These are phyloP conservation scores for Barnettozyma populi DNA, from an alignment of 805 yeast genomes.

Conservation along the genomic window DNA sequence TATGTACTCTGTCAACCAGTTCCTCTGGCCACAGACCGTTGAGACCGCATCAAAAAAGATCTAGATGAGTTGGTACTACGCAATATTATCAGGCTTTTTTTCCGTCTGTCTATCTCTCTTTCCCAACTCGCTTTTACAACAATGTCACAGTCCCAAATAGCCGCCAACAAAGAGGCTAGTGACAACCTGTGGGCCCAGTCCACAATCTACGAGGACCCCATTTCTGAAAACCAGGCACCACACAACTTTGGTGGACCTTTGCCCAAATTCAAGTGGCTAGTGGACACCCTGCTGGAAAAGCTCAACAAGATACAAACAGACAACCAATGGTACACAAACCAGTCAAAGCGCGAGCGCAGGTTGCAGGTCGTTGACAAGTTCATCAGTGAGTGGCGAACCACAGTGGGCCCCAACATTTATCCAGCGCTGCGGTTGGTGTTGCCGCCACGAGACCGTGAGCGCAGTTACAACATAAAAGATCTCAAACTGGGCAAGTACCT, in stretches of 20 bases:
- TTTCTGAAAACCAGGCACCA: slow-evolving; percentile 8
- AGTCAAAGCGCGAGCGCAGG: slow-evolving; percentile 14
- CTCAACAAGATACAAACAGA: slow-evolving; percentile 22
- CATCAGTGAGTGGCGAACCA: slow-evolving; percentile 43
- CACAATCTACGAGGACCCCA: background rate
- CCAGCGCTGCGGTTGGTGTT: slow-evolving; percentile 60
- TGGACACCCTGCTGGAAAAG: slow-evolving; percentile 28
- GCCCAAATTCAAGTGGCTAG: slow-evolving; percentile 34
- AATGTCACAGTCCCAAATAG: background rate
- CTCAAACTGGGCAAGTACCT: slow-evolving; percentile 47
- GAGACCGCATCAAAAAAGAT: too few relatives aligned
- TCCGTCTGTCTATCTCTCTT: background rate
- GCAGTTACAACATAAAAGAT: slow-evolving; percentile 63
- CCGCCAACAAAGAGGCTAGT: slow-evolving; percentile 1
- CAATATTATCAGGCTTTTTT: too few relatives aligned
- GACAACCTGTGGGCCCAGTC: slow-evolving; percentile 3
- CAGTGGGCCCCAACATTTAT: slow-evolving; percentile 58
- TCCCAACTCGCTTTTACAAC: background rate
- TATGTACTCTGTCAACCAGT: too few relatives aligned
- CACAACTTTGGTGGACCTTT: slow-evolving; percentile 26
- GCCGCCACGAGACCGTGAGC: slow-evolving; percentile 55
- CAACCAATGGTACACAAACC: slow-evolving; percentile 7
- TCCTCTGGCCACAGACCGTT: too few relatives aligned
- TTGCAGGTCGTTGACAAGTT: slow-evolving; percentile 33
- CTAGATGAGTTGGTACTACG: too few relatives aligned